Percentiles rank a stretch among this genome's conserved stretches.
Evolutionary conservation across 768 basidiomycete species (phyloP).

Genomic region (Fistulinella prunicolor): DNA sequence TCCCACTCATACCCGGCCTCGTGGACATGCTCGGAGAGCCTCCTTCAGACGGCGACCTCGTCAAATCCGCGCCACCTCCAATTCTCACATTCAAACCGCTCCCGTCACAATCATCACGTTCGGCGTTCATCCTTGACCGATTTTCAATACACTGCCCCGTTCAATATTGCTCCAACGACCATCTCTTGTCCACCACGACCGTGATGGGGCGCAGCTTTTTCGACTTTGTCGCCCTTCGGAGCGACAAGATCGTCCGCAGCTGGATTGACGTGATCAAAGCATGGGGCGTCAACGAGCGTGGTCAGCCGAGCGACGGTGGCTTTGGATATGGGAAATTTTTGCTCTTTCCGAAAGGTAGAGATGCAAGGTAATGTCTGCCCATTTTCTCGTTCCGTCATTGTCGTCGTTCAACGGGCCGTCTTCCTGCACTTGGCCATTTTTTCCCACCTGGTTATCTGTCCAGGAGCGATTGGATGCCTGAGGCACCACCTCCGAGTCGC

Average conservation of each 20-base stretch:
- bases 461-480: slow-evolving; percentile 28
- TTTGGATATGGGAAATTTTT: slow-evolving; percentile 78
- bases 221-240: slow-evolving; percentile 65
- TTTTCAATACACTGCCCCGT: slow-evolving; percentile 67
- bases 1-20: slow-evolving; percentile 27
- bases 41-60: slow-evolving; percentile 2
- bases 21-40: slow-evolving; percentile 12
- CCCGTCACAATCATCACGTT: slow-evolving; percentile 67
- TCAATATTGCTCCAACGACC: slow-evolving; percentile 71
- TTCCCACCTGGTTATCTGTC: slow-evolving; percentile 1
- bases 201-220: slow-evolving; percentile 68
- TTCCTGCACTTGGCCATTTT: not conserved
- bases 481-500: slow-evolving; percentile 28
- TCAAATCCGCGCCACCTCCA: slow-evolving; percentile 8
- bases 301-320: slow-evolving; percentile 80
- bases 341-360: slow-evolving; percentile 54
- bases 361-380: slow-evolving; percentile 45
- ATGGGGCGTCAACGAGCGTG: slow-evolving; percentile 83
- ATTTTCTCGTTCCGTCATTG: not conserved
- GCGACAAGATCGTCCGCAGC: slow-evolving; percentile 62
- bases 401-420: not conserved
- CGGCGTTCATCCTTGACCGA: slow-evolving; percentile 78
- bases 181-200: slow-evolving; percentile 55
- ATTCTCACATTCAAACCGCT: slow-evolving; percentile 57
- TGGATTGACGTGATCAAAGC: slow-evolving; percentile 79